Evolutionary conservation across 2,329 filamentous ascomycete species (phyloP).

Genomic region (Claviceps fusiformis): DNA sequence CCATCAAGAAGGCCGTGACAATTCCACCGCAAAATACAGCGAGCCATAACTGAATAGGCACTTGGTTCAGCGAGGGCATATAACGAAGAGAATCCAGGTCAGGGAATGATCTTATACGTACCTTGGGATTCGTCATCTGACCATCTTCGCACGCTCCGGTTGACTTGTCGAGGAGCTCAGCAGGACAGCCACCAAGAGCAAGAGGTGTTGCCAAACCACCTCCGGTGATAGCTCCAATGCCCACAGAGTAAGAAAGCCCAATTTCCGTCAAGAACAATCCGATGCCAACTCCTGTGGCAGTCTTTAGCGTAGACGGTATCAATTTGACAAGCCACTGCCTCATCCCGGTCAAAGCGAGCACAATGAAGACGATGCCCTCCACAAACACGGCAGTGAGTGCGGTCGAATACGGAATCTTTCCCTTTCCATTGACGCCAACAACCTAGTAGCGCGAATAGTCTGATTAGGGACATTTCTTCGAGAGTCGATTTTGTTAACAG

Average conservation of each 20-base stretch:
- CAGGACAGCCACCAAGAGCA: slow-evolving; percentile 60
- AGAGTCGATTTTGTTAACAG: neutral
- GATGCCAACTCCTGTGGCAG: slow-evolving; percentile 51
- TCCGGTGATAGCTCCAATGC: slow-evolving; percentile 72
- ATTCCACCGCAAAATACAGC: slow-evolving; percentile 71
- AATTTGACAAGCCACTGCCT: slow-evolving; percentile 59
- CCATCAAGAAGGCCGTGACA: slow-evolving; percentile 68
- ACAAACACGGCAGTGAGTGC: slow-evolving; percentile 52
- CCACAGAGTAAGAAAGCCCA: slow-evolving; percentile 62
- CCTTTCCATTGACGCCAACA: slow-evolving; percentile 45
- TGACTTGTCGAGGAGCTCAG: slow-evolving; percentile 32
- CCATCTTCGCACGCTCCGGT: slow-evolving; percentile 40
- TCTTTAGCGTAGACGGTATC: slow-evolving; percentile 52
- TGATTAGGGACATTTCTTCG: neutral
- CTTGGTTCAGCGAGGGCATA: slow-evolving; percentile 3
- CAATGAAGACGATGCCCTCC: slow-evolving; percentile 50
- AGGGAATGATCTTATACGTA: slow-evolving; percentile 17
- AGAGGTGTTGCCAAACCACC: slow-evolving; percentile 52
- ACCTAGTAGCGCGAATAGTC: slow-evolving; percentile 20
- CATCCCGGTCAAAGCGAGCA: slow-evolving; percentile 53
- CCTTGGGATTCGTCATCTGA: slow-evolving; percentile 66
- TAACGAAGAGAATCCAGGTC: no score
- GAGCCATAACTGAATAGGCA: slow-evolving; percentile 54
- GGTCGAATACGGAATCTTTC: slow-evolving; percentile 42
- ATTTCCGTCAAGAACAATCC: slow-evolving; percentile 51